phyloP scores from a whole-genome alignment of 495 filamentous ascomycete genomes.

The Penicillium silybi region DNA sequence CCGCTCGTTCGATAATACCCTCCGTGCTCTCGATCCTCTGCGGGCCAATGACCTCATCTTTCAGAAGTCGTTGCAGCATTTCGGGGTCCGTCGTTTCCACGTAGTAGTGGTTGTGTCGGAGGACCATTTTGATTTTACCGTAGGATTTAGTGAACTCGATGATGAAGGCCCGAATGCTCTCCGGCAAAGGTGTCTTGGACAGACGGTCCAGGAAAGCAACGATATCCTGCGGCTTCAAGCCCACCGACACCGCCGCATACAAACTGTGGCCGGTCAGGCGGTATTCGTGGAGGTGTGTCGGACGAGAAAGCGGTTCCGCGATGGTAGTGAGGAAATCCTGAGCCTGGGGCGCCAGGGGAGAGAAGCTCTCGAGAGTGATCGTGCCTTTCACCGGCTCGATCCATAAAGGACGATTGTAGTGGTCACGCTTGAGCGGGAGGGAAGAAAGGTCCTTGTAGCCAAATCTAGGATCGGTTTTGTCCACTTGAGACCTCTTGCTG shows the following conservation, averaged over 20 bases:
- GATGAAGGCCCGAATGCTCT: conserved; percentile 76
- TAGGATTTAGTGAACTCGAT: conserved; percentile 80
- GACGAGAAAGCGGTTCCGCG: conserved; percentile 86
- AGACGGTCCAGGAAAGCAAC: conserved; percentile 81
- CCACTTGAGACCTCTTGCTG: conserved; percentile 33
- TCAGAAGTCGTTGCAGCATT: conserved; percentile 77
- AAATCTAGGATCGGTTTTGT: conserved; percentile 51
- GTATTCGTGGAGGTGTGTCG: conserved; percentile 89
- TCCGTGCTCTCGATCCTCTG: conserved; percentile 60
- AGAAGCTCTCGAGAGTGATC: conserved; percentile 96
- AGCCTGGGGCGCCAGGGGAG: conserved; percentile 74
- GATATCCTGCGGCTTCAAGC: conserved; percentile 82
- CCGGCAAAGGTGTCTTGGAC: conserved; percentile 79
- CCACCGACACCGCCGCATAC: conserved; percentile 92
- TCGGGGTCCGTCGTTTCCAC: conserved; percentile 85
- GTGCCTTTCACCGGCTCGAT: conserved; percentile 79
- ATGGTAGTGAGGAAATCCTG: conserved; percentile 95
- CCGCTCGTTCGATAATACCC: conserved; percentile 71
- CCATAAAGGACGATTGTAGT: conserved; percentile 84
- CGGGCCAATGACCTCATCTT: conserved; percentile 65
- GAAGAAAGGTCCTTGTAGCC: conserved; percentile 76
- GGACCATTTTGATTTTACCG: conserved; percentile 91
- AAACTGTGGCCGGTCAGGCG: conserved; percentile 85
- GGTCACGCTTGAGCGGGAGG: conserved; percentile 78
- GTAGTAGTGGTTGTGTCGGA: conserved; percentile 91